Evolutionary conservation across 179 eudicot species (phyloP), one percentile per base, ranked within the genome.

Genomic region (Camellia oleifera): DNA sequence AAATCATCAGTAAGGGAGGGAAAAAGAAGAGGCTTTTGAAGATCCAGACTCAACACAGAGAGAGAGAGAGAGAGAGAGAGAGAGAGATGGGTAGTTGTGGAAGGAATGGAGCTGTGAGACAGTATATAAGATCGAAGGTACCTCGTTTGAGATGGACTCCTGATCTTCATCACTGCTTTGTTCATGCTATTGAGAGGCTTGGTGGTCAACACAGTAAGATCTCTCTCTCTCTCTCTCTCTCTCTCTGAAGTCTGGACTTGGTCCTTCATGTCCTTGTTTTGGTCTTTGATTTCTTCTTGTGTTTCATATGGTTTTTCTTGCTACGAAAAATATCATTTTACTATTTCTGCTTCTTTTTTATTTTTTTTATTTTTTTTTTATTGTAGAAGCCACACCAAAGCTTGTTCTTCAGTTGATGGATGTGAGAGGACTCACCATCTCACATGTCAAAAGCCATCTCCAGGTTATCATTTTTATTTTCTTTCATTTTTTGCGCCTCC

Each of bases 391-490:
- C 3, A 94, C 98, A 7, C 98, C 98, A 40, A 94, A 94, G 82
- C 89, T 91, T 64, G 94, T 94, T 82, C 96, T 93, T 78, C 96
- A 91, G 84, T 67, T 93, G 78, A 94, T 94, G 98, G 94, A 94
- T 86, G 94, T 93, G 23, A 87, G 90, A 93, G 98, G 98, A 52
- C 86, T 94, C 32, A 94, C 98, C 13, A 94, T 94, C 85, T 94
- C 97, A 69, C 98, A 94, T 90, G 97, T 94, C 81, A 94, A 94
- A 86, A 94, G 98, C 80, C 98, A 94, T 89, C 93, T 94, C 81
- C 98, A 94, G 94, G 98, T 94, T 68, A 6, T 23, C 76, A 75
- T 71, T 60, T 26, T 32, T 52, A 52, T 20, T 13, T 13, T 74
- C 26, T 23, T 15, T 56, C 58, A 18, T 18, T 13, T 46, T 45